Base-by-base conservation (phyloP, 371 early-diverging fungal species). In the Mortierella sp. region DNA sequence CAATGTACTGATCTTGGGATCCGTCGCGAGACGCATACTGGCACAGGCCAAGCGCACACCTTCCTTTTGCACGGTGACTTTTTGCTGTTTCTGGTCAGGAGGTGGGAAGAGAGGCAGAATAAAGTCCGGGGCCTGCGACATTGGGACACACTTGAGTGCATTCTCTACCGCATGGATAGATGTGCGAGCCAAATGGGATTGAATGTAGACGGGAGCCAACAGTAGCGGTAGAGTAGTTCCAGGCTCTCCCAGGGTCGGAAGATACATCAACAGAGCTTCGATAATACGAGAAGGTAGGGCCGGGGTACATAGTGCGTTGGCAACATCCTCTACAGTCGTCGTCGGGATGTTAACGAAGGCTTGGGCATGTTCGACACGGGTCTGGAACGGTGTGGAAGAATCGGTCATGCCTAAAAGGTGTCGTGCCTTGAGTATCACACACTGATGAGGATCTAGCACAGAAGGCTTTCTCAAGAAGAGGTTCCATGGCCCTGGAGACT, bases 111-210 rank as follows among this genome's bases (percentile, higher is more conserved):
- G 55, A 0, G 77, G 77, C 16, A 54, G 29, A 29, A 76, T 68
- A 53, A 60, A 76, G 19, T 76, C 62, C 16, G 77, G 70, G 8
- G 54, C 29, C 14, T 54, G 50, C 16, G 41, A 25, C 25, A 61
- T 28, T 16, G 60, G 54, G 2, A 76, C 66, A 22, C 57, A 61
- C 57, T 65, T 68, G 59, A 76, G 77, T 10, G 77, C 69, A 47
- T 69, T 76, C 34, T 76, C 70, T 2, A 76, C 77, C 0, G 77
- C 77, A 47, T 76, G 70, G 54, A 76, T 76, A 13, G 77, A 51
- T 16, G 77, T 76, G 2, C 77, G 77, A 10, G 77, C 77, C 21
- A 76, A 46, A 34, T 65, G 65, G 14, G 77, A 69, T 27, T 69
- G 69, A 39, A 69, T 27, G 40, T 76, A 69, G 25, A 62, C 77